Base-by-base conservation (phyloP, 2,329 filamentous ascomycete genomes). In the Ascochyta pisi region DNA sequence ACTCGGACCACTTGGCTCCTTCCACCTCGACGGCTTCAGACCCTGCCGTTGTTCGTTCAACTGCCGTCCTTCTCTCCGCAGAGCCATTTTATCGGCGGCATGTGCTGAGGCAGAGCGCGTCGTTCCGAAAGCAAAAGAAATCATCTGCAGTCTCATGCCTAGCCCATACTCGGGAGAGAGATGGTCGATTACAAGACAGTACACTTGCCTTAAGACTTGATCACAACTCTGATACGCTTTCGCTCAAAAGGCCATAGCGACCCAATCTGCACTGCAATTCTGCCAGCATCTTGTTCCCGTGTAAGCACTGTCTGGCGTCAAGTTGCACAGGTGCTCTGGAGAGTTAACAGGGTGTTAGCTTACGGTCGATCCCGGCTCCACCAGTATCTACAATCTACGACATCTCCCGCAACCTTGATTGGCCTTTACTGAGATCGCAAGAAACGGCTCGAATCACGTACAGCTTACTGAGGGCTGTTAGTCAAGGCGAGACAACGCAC, bases 391-490 rank as follows among this genome's bases (percentile, higher is more conserved):
- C 33, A 31, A 42, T 24, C 43, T 40, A 51, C 47, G 47, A 43
- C 22, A 34, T 51, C 42, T 43, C 47, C 47, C n/a, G 24, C 31
- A 6, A 43, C 13, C 13, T 19, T 56, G 53, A 51, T 56, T 56
- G 53, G 53, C 19, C 19, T 26, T 48, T 9, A 4, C 19, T 10
- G 16, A 33, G 13, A 24, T 47, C 6, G 31, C 42, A 31, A 42
- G 41, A 44, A 47, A 47, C 43, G 29, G 37, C 53, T 46, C 42
- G 24, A 42, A 35, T 43, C 35, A 42, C 34, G 31, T 68, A 65
- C 64, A 60, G 62, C 60, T 74, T 71, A 76, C 66, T 60, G 63
- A 70, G 67, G 45, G 54, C 47, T 57, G 65, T 74, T 74, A 74
- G 73, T 74, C 70, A 75, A 68, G 44, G 55, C 39, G 26, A 46